A percentile compares a stretch with the other conserved stretches of the same genome.
phyloP scores from a whole-genome alignment of 208 protist species.

The Naegleria fowleri region DNA sequence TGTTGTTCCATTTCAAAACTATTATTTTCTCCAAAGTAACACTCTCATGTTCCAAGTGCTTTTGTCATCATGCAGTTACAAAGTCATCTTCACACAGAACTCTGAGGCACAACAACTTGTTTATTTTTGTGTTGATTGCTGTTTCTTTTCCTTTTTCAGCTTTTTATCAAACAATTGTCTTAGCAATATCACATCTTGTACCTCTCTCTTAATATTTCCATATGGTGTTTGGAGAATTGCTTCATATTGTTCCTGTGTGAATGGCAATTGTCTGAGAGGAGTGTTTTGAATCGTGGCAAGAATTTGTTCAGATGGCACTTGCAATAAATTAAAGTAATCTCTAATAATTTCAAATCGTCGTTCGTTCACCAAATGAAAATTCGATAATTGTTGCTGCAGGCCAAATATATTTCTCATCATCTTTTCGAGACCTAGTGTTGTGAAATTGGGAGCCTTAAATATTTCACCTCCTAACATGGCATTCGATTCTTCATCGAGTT shows the following conservation, averaged over 20 bases:
- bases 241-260: background rate
- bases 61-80: too few species aligned
- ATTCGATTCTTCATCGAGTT: background rate
- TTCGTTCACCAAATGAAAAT: background rate
- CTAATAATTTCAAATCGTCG: background rate
- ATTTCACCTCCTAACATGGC: background rate
- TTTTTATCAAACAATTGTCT: background rate
- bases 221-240: background rate
- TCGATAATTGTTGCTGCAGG: background rate
- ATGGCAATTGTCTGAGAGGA: background rate
- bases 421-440: background rate
- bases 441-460: background rate
- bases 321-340: background rate
- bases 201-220: background rate
- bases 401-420: slow-evolving; percentile 7
- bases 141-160: background rate
- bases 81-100: too few species aligned
- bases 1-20: too few species aligned
- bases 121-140: too few species aligned
- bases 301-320: background rate
- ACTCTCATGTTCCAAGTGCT: too few species aligned
- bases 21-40: too few species aligned
- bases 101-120: too few species aligned
- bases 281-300: background rate
- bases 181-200: background rate